Evolutionary conservation across 2,329 filamentous ascomycete species (phyloP).

Genomic region (Stylonectria norvegica): DNA sequence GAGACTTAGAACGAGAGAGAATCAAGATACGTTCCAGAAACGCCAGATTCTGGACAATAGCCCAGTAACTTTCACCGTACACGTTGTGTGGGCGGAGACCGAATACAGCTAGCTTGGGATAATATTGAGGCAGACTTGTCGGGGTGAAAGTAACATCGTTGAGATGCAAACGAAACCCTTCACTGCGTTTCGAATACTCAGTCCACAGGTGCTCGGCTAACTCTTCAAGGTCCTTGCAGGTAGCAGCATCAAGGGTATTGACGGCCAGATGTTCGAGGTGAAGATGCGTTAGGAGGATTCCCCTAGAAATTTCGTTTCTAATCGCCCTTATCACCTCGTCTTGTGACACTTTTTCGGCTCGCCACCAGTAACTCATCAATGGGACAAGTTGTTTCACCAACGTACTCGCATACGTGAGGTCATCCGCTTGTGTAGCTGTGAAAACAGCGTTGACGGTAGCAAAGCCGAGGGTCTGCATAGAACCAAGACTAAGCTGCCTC

Average conservation of each 20-base stretch:
- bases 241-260: conserved; percentile 38
- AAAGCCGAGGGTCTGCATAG: conserved; percentile 70
- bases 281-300: conserved; percentile 62
- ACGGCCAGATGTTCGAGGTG: conserved; percentile 57
- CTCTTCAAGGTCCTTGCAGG: conserved; percentile 54
- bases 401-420: conserved; percentile 58
- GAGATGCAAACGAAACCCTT: conserved; percentile 71
- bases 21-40: conserved; percentile 51
- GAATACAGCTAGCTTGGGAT: conserved; percentile 49
- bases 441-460: conserved; percentile 71
- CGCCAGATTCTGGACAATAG: conserved; percentile 55
- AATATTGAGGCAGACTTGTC: conserved; percentile 40
- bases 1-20: conserved; percentile 21
- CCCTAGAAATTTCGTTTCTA: conserved; percentile 74
- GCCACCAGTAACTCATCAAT: conserved; percentile 73
- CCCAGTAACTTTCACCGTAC: conserved; percentile 59
- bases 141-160: conserved; percentile 65
- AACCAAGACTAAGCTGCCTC: conserved; percentile 55
- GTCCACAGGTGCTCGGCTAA: conserved; percentile 67
- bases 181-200: conserved; percentile 72
- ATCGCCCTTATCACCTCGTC: conserved; percentile 60
- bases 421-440: conserved; percentile 63
- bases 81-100: conserved; percentile 51
- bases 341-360: conserved; percentile 60
- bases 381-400: conserved; percentile 63